A percentile compares a stretch with the other conserved stretches of the same genome.
Evolutionary conservation across 129 eudicot species (phyloP).

Genomic region (Lonicera japonica): DNA sequence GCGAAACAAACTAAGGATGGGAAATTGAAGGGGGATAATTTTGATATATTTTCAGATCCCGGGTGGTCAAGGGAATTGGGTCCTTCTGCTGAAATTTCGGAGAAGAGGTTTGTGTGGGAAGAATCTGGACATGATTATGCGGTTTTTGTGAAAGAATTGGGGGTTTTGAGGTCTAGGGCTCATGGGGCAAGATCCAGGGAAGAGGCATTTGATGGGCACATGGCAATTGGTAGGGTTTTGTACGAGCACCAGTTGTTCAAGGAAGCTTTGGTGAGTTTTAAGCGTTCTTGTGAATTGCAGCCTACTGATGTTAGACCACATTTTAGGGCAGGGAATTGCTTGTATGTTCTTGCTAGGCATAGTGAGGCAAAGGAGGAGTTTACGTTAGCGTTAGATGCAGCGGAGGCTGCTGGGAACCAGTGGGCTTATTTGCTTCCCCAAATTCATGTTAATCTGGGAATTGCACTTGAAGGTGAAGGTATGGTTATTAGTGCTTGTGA

Average conservation of each 20-base stretch:
- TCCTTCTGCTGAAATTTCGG: slow-evolving; percentile 51
- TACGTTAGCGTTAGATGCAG: slow-evolving; percentile 77
- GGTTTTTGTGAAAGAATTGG: slow-evolving; percentile 73
- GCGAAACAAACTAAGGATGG: slow-evolving; percentile 61
- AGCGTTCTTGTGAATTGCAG: slow-evolving; percentile 87
- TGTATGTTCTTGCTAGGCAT: slow-evolving; percentile 63
- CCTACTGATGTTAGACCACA: slow-evolving; percentile 93
- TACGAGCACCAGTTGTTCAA: slow-evolving; percentile 66
- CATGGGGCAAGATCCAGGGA: slow-evolving; percentile 76
- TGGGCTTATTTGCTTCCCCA: slow-evolving; percentile 96
- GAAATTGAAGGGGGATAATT: slow-evolving; percentile 49
- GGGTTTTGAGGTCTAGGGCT: slow-evolving; percentile 73
- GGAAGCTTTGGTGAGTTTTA: slow-evolving; percentile 74
- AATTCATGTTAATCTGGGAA: slow-evolving; percentile 94
- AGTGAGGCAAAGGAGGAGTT: slow-evolving; percentile 73
- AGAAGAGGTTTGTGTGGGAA: slow-evolving; percentile 68
- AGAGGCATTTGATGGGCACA: slow-evolving; percentile 96
- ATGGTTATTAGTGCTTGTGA: slow-evolving; percentile 96
- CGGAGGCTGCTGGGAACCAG: slow-evolving; percentile 88
- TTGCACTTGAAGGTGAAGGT: slow-evolving; percentile 91
- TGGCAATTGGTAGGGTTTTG: slow-evolving; percentile 91
- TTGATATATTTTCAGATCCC: slow-evolving; percentile 70
- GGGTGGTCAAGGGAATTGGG: slow-evolving; percentile 98
- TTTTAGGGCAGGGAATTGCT: slow-evolving; percentile 91
- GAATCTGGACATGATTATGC: slow-evolving; percentile 59